Conservation (phyloP, 257 asterid species). For the Leonotis leonurus region DNA sequence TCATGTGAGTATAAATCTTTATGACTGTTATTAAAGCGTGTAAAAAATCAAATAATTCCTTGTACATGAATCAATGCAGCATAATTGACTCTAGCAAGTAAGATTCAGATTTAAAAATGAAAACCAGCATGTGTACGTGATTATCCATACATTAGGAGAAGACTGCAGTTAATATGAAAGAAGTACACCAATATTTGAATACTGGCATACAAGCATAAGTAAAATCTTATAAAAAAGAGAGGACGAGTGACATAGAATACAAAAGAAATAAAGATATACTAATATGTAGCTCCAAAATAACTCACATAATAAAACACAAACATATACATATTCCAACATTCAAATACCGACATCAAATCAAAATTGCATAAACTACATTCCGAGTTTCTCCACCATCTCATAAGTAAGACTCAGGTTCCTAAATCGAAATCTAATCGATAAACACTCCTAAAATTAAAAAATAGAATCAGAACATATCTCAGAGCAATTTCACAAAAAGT, state of each 20-base stretch:
- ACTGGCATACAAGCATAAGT: not conserved
- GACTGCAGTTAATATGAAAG: not conserved
- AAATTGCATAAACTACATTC: not conserved
- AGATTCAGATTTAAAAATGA: no score
- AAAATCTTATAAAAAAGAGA: not conserved
- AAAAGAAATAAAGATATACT: no score
- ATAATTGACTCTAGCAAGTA: not conserved
- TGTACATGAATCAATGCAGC: not conserved
- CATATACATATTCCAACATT: not conserved
- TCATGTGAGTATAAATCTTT: not conserved
- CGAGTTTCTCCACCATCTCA: not conserved
- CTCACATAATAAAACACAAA: not conserved
- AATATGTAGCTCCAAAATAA: not conserved
- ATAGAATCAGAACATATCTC: not conserved
- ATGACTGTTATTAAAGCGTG: not conserved
- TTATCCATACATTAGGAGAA: not conserved
- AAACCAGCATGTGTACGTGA: no score
- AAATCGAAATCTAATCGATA: not conserved
- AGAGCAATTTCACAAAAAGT: not conserved
- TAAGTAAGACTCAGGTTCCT: not conserved
- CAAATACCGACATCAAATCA: not conserved
- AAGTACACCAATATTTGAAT: no score
- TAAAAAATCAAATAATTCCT: not conserved
- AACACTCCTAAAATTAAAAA: not conserved
- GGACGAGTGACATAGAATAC: not conserved